Conservation (phyloP, 129 eudicot genomes). For the Chrysanthemum lavandulifolium region DNA sequence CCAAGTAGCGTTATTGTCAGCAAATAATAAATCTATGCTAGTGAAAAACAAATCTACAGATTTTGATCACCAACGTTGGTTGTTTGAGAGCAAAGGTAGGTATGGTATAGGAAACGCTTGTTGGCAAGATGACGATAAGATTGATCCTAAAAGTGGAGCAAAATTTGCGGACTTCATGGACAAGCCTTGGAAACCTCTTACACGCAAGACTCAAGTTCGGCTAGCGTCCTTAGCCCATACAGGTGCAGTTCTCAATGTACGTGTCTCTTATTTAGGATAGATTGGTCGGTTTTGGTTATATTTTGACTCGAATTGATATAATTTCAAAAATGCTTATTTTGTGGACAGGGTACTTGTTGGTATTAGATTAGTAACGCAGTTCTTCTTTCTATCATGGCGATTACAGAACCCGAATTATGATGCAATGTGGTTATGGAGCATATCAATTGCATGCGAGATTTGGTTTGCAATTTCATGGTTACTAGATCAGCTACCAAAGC, state of each 20-base stretch:
- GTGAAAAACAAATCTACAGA: slow-evolving; percentile 65
- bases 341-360: slow-evolving; percentile 59
- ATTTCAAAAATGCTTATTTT: too few relatives aligned
- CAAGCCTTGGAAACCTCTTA: slow-evolving; percentile 97
- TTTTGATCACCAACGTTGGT: slow-evolving; percentile 87
- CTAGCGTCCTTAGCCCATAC: slow-evolving; percentile 33
- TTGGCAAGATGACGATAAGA: slow-evolving; percentile 67
- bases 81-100: slow-evolving; percentile 83
- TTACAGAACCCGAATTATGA: slow-evolving; percentile 68
- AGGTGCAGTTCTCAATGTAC: too few relatives aligned
- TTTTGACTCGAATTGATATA: too few relatives aligned
- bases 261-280: too few relatives aligned
- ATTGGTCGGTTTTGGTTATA: too few relatives aligned
- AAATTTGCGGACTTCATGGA: slow-evolving; percentile 59
- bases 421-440: slow-evolving; percentile 86
- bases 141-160: slow-evolving; percentile 41
- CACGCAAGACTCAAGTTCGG: slow-evolving; percentile 57
- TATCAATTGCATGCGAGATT: slow-evolving; percentile 68
- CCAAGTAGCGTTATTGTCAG: slow-evolving; percentile 10
- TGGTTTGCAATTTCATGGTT: slow-evolving; percentile 97
- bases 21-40: slow-evolving; percentile 59
- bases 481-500: slow-evolving; percentile 77
- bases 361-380: slow-evolving; percentile 48
- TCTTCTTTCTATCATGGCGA: slow-evolving; percentile 69
- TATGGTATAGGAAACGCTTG: slow-evolving; percentile 90